Conservation (phyloP, 2,329 filamentous ascomycete genomes). For the Aspergillus nomiae region DNA sequence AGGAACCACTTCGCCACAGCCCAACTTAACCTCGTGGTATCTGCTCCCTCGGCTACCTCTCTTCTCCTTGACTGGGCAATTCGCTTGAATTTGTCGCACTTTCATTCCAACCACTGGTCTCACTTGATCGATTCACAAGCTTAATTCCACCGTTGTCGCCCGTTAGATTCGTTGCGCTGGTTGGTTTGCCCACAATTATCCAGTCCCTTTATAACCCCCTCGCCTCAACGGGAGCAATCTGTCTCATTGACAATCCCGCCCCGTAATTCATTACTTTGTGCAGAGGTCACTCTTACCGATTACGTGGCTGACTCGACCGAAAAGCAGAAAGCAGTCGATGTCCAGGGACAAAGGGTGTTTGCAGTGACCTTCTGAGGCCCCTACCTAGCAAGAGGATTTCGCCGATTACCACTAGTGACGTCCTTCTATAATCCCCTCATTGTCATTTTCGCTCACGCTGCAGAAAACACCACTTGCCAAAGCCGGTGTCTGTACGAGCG, state of each 20-base stretch:
- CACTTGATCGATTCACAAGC: not conserved
- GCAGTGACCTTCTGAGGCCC: not conserved
- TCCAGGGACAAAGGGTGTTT: not conserved
- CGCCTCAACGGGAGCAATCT: not conserved
- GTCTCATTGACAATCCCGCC: not conserved
- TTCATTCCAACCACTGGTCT: not conserved
- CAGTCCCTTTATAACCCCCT: not conserved
- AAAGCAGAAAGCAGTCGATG: conserved; percentile 6
- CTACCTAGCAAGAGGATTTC: not conserved
- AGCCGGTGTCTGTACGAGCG: not conserved
- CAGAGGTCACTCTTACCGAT: not conserved
- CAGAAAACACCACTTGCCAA: conserved; percentile 5
- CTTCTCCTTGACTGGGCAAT: not conserved
- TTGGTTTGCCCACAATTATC: conserved; percentile 4
- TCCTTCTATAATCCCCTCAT: not conserved
- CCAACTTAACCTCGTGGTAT: conserved; percentile 5
- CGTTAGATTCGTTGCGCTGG: not conserved
- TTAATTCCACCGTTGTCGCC: not conserved
- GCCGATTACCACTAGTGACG: not conserved
- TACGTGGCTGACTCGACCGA: not conserved
- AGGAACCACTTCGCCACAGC: conserved; percentile 24
- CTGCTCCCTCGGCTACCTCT: conserved; percentile 4
- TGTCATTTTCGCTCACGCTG: conserved; percentile 10
- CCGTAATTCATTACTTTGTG: too few species aligned
- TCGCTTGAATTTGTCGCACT: not conserved